phyloP scores from a whole-genome alignment of 2,329 filamentous ascomycete species.

The Fusarium denticulatum region DNA sequence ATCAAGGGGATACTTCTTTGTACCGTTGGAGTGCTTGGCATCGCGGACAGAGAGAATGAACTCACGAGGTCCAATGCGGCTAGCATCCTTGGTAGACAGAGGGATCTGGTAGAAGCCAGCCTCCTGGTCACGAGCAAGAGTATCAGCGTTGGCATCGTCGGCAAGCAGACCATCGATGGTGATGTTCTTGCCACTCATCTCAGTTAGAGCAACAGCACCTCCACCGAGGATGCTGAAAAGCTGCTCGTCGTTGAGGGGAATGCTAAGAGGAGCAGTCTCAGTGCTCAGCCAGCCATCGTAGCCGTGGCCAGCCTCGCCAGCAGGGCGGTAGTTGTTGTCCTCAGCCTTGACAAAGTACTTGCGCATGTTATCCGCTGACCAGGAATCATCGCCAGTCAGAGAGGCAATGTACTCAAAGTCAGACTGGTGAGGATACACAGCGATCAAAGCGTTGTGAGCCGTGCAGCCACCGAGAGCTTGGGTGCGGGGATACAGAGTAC shows the following conservation, averaged over 20 bases:
- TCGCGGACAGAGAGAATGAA: slow-evolving; percentile 56
- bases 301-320: slow-evolving; percentile 27
- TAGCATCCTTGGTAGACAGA: slow-evolving; percentile 59
- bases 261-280: slow-evolving; percentile 31
- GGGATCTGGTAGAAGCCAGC: slow-evolving; percentile 66
- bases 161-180: slow-evolving; percentile 29
- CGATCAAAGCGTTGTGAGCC: slow-evolving; percentile 69
- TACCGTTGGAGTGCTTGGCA: slow-evolving; percentile 23
- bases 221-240: slow-evolving; percentile 27
- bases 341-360: slow-evolving; percentile 67
- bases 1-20: slow-evolving; percentile 35
- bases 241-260: slow-evolving; percentile 25
- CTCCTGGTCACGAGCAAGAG: slow-evolving; percentile 23
- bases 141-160: slow-evolving; percentile 34
- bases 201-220: slow-evolving; percentile 17
- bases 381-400: slow-evolving; percentile 69
- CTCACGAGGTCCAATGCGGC: slow-evolving; percentile 64
- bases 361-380: slow-evolving; percentile 68
- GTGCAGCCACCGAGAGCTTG: slow-evolving; percentile 62
- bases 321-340: slow-evolving; percentile 58
- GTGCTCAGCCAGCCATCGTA: slow-evolving; percentile 37
- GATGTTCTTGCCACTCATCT: slow-evolving; percentile 17
- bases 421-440: slow-evolving; percentile 65
- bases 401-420: slow-evolving; percentile 68
- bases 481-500: slow-evolving; percentile 58